Conservation (phyloP, 495 filamentous ascomycete species). For the Podospora australis region DNA sequence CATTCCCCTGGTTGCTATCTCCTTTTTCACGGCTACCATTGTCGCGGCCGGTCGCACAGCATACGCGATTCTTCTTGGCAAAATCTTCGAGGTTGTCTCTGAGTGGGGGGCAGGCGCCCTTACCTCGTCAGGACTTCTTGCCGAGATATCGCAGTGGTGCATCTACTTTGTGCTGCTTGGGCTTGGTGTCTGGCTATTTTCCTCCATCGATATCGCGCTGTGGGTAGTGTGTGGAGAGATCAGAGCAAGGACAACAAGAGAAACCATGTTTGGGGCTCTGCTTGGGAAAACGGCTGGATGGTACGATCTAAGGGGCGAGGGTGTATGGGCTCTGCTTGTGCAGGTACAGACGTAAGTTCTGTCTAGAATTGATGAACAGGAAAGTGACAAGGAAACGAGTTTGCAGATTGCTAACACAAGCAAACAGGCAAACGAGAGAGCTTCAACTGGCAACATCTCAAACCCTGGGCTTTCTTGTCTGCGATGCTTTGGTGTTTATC, state of each 20-base stretch:
- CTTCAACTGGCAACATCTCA: conserved; percentile 75
- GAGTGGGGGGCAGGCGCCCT: conserved; percentile 55
- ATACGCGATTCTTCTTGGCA: conserved; percentile 66
- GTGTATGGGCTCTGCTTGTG: conserved; percentile 64
- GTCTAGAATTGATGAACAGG: background rate
- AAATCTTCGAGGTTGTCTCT: conserved; percentile 66
- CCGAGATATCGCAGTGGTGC: conserved; percentile 51
- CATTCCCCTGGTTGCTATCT: conserved; percentile 38
- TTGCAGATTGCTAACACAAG: background rate
- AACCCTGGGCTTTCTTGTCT: conserved; percentile 62
- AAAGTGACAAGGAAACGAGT: background rate
- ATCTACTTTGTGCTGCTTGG: conserved; percentile 56
- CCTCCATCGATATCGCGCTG: conserved; percentile 54
- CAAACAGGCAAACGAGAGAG: conserved; percentile 71
- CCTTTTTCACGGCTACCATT: conserved; percentile 50
- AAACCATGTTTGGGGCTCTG: conserved; percentile 58
- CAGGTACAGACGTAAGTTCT: conserved; percentile 63
- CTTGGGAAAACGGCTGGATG: conserved; percentile 69
- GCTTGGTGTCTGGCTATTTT: conserved; percentile 55
- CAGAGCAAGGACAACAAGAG: conserved; percentile 61
- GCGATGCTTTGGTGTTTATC: conserved; percentile 53
- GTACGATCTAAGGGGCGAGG: conserved; percentile 71
- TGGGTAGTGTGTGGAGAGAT: conserved; percentile 78
- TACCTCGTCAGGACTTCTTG: conserved; percentile 42
- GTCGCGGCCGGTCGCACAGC: conserved; percentile 58